Percentiles rank a stretch among this genome's conserved stretches.
These are phyloP conservation scores for Trametopsis cervina DNA, from an alignment of 768 basidiomycete genomes.

Conservation along the genomic window DNA sequence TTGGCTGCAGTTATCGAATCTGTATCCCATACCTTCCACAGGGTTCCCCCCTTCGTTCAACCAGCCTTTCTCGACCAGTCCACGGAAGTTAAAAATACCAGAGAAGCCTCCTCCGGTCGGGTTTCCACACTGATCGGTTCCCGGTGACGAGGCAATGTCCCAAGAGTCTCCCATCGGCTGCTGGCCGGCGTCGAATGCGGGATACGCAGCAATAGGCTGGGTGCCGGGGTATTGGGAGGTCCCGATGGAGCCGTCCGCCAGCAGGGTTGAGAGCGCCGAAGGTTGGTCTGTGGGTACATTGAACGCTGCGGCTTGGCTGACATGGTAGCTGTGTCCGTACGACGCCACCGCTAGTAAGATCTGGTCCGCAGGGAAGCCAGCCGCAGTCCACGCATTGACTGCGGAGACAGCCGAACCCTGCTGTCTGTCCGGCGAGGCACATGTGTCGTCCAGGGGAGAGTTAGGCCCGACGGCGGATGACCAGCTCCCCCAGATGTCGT, in stretches of 20 bases:
- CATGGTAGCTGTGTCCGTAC: conserved; percentile 70
- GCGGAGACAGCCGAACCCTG: conserved; percentile 75
- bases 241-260: background rate
- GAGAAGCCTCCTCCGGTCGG: conserved; percentile 28
- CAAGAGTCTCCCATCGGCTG: conserved; percentile 37
- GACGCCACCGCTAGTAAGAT: conserved; percentile 82
- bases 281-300: conserved; percentile 19
- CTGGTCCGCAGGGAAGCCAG: conserved; percentile 70
- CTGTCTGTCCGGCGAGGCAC: conserved; percentile 50
- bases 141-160: conserved; percentile 19
- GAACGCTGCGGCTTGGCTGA: conserved; percentile 31
- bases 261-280: background rate
- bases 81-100: conserved; percentile 60
- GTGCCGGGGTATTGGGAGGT: conserved; percentile 13
- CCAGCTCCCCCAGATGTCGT: conserved; percentile 52
- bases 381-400: conserved; percentile 66
- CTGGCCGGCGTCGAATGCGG: conserved; percentile 36
- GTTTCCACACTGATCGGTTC: conserved; percentile 29
- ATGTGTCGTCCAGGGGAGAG: conserved; percentile 77
- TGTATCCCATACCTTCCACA: conserved; percentile 41
- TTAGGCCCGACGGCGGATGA: conserved; percentile 67
- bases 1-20: conserved; percentile 27
- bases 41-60: conserved; percentile 39
- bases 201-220: conserved; percentile 37
- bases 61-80: conserved; percentile 49